Percentiles rank a stretch among this genome's conserved stretches.
phyloP scores from a whole-genome alignment of 495 filamentous ascomycete species.

The Penicillium diatomitis region DNA sequence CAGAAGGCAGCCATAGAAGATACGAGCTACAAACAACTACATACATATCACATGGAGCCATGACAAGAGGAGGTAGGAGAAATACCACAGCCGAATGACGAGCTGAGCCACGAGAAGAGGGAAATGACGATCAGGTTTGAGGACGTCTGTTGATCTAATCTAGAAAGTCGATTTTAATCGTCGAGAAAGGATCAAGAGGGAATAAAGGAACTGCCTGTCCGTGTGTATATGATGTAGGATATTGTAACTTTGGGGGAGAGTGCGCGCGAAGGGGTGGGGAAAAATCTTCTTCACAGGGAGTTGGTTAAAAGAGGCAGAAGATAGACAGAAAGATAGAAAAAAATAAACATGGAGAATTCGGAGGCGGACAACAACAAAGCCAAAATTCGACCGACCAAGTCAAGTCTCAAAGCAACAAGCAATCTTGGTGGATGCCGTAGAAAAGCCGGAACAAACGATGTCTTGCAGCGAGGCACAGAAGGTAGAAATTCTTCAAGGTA shows the following conservation, averaged over 20 bases:
- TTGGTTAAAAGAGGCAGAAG: conserved; percentile 18
- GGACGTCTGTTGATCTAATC: conserved; percentile 12
- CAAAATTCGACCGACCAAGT: conserved; percentile 3
- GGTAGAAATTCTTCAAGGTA: background rate
- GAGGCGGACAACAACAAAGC: conserved; percentile 14
- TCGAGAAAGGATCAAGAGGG: too few species aligned
- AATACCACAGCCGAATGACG: too few species aligned
- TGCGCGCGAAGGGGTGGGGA: conserved; percentile 19
- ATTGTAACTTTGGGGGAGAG: conserved; percentile 15
- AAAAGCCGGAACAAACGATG: conserved; percentile 5
- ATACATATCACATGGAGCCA: too few species aligned
- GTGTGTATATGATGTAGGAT: conserved; percentile 20
- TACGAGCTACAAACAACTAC: too few species aligned
- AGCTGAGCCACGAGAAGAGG: too few species aligned
- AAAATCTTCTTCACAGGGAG: conserved; percentile 15
- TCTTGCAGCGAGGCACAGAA: conserved; percentile 1
- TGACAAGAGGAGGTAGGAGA: too few species aligned
- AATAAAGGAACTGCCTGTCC: conserved; percentile 19
- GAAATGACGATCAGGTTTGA: too few species aligned
- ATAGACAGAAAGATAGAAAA: conserved; percentile 25
- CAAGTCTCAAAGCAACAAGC: conserved; percentile 1
- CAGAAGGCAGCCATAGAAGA: too few species aligned
- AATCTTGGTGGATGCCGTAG: background rate
- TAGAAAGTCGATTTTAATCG: conserved; percentile 18
- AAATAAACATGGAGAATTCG: conserved; percentile 18